Evolutionary conservation across 78 protist genomes (phyloP).

Genomic region (Mastigamoeba balamuthi): DNA sequence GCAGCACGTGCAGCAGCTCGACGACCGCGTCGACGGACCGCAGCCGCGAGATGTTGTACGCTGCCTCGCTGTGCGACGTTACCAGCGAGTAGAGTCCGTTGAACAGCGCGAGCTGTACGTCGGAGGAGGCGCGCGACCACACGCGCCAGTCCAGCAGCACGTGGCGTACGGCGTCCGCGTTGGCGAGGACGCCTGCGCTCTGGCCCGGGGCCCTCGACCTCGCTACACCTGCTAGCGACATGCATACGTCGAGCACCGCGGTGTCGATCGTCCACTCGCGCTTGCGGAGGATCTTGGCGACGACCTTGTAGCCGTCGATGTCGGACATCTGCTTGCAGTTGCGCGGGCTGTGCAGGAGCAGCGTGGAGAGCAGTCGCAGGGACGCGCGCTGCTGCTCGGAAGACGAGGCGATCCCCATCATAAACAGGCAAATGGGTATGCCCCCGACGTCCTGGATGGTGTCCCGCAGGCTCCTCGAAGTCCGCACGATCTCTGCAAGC

Average conservation of each 20-base stretch:
- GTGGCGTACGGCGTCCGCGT: conserved; percentile 28
- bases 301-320: conserved; percentile 28
- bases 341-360: background rate
- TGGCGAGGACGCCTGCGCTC: conserved; percentile 22
- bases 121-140: conserved; percentile 30
- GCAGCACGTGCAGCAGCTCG: too few species aligned
- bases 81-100: conserved; percentile 23
- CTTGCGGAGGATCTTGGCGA: conserved; percentile 17
- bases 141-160: conserved; percentile 29
- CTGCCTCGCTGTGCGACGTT: too few species aligned
- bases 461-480: too few species aligned
- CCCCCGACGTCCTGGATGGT: too few species aligned
- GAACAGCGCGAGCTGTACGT: conserved; percentile 23
- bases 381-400: background rate
- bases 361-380: background rate
- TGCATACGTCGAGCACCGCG: background rate
- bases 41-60: too few species aligned
- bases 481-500: too few species aligned
- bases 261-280: conserved; percentile 24
- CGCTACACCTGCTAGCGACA: conserved; percentile 21
- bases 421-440: too few species aligned
- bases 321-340: conserved; percentile 38
- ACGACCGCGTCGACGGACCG: too few species aligned
- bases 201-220: conserved; percentile 15
- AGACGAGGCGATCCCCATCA: too few species aligned